phyloP scores from a whole-genome alignment of 164 flowering plant genomes.

The Umbilicus rupestris region DNA sequence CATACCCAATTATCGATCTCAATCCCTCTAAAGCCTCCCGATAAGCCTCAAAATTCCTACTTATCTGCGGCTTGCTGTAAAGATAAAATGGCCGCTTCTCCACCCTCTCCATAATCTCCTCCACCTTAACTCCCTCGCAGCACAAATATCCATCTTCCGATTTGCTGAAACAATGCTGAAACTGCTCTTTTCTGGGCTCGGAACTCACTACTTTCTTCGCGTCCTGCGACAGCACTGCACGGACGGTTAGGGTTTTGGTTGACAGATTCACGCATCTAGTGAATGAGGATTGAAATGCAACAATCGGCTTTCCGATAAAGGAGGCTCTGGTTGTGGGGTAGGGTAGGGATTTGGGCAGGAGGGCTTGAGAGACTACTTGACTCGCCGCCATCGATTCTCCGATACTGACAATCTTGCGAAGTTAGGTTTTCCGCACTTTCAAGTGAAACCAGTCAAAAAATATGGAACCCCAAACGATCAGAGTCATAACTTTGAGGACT shows the following conservation, averaged over 20 bases:
- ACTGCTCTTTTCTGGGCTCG: slow-evolving; percentile 16
- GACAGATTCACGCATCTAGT: slow-evolving; percentile 13
- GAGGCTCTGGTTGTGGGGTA: slow-evolving; percentile 6
- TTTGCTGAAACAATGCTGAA: slow-evolving; percentile 77
- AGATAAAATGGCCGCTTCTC: slow-evolving; percentile 81
- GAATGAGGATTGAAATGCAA: slow-evolving; percentile 14
- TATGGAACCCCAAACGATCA: neutral
- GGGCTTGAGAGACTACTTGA: slow-evolving; percentile 26
- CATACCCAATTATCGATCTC: slow-evolving; percentile 75
- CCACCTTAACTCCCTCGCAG: slow-evolving; percentile 67
- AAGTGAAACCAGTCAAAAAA: neutral
- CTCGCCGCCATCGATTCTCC: slow-evolving; percentile 45
- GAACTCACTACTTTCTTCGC: slow-evolving; percentile 12
- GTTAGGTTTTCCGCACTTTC: neutral
- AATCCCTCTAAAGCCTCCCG: slow-evolving; percentile 69
- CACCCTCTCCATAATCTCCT: slow-evolving; percentile 53
- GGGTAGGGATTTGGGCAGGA: slow-evolving; percentile 22
- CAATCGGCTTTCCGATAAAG: slow-evolving; percentile 12
- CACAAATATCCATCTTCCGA: slow-evolving; percentile 65
- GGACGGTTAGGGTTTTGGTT: slow-evolving; percentile 18
- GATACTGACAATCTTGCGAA: neutral
- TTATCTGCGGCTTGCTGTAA: slow-evolving; percentile 83
- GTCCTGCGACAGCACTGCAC: slow-evolving; percentile 34
- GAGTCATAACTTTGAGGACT: neutral
- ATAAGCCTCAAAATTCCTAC: slow-evolving; percentile 74